Evolutionary conservation across 495 filamentous ascomycete species (phyloP).

Genomic region (Endocarpon pusillum): DNA sequence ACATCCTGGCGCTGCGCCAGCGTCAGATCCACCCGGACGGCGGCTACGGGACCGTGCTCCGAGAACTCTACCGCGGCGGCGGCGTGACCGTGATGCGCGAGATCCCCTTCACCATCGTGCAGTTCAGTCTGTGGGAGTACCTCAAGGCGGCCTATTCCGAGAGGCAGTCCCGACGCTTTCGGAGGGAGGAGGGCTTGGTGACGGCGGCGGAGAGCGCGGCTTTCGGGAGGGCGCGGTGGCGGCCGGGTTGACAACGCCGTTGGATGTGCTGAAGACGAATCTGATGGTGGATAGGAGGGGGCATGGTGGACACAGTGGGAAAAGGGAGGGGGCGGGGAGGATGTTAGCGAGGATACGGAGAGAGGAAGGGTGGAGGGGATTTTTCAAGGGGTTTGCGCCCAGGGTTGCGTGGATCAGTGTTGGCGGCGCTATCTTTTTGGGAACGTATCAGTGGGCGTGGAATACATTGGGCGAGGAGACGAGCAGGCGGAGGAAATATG

Average conservation of each 20-base stretch:
- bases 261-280: constrained; percentile 93
- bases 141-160: constrained; percentile 47
- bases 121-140: constrained; percentile 93
- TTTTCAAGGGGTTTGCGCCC: constrained; percentile 80
- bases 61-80: constrained; percentile 81
- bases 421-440: constrained; percentile 87
- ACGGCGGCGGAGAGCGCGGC: constrained; percentile 65
- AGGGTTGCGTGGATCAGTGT: constrained; percentile 85
- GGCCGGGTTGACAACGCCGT: constrained; percentile 75
- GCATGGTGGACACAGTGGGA: constrained; percentile 13
- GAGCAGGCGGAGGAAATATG: too few relatives aligned
- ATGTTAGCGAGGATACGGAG: constrained; percentile 50
- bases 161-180: constrained; percentile 4
- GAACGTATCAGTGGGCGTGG: constrained; percentile 83
- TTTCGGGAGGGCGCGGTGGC: constrained; percentile 82
- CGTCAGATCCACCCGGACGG: constrained; percentile 14
- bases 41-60: constrained; percentile 41
- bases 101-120: constrained; percentile 90
- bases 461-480: constrained; percentile 46
- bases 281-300: constrained; percentile 63
- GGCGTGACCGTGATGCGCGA: constrained; percentile 83
- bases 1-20: constrained; percentile 44
- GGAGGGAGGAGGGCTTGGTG: constrained; percentile 27
- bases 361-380: constrained; percentile 55
- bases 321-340: constrained; percentile 34